Conservation (phyloP, 495 filamentous ascomycete genomes). For the Glonium stellatum region DNA sequence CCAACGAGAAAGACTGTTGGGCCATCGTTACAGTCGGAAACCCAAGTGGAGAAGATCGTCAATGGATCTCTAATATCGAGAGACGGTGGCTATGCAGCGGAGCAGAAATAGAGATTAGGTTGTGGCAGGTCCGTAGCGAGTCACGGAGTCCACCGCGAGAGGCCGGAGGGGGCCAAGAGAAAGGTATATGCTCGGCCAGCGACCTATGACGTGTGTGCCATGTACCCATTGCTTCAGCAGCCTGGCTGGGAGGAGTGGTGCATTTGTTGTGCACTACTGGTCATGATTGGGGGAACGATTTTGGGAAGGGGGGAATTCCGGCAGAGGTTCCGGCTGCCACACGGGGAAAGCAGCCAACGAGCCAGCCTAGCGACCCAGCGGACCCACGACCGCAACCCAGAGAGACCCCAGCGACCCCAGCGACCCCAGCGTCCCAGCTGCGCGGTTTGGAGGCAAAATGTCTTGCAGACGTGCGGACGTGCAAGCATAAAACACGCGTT, state of each 20-base stretch:
- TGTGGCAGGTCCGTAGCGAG: not conserved
- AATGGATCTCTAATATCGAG: not conserved
- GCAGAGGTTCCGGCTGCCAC: no score
- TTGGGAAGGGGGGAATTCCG: no score
- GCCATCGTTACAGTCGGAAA: constrained; percentile 25
- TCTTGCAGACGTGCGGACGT: not conserved
- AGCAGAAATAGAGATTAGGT: not conserved
- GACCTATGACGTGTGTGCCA: not conserved
- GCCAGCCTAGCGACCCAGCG: no score
- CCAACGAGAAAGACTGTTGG: constrained; percentile 29
- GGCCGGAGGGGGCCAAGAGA: not conserved
- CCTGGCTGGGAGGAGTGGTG: no score
- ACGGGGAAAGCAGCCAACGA: no score
- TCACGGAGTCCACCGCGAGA: no score
- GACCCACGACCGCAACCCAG: no score
- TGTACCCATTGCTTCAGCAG: not conserved
- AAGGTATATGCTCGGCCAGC: not conserved
- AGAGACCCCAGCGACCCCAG: no score
- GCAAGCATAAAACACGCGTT: not conserved
- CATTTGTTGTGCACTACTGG: no score
- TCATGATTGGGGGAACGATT: no score
- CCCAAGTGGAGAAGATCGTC: not conserved
- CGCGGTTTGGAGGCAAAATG: constrained; percentile 6
- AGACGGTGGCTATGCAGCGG: not conserved
- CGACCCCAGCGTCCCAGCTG: not conserved